phyloP scores from a whole-genome alignment of 257 asterid genomes.

The Fraxinus anomala region DNA sequence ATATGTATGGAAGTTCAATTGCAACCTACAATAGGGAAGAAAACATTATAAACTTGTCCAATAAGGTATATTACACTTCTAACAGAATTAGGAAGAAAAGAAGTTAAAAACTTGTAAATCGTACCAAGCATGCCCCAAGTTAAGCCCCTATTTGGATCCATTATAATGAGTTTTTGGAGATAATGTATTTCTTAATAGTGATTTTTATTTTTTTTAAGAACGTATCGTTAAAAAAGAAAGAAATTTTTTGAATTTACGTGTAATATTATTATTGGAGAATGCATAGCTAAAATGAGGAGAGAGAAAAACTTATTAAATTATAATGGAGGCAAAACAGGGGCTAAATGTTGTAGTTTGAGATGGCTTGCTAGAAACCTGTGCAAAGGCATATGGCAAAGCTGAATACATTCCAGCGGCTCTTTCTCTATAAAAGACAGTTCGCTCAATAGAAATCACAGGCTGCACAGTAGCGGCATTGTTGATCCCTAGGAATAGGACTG shows the following conservation, averaged over 20 bases:
- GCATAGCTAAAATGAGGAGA: too few relatives aligned
- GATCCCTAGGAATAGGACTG: conserved; percentile 45
- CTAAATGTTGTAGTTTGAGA: neutral
- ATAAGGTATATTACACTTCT: neutral
- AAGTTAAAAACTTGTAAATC: neutral
- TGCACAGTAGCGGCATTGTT: conserved; percentile 35
- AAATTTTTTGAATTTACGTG: too few relatives aligned
- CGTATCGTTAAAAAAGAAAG: too few relatives aligned
- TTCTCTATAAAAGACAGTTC: conserved; percentile 57
- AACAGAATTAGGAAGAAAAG: neutral
- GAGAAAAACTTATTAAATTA: too few relatives aligned
- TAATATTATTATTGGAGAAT: too few relatives aligned
- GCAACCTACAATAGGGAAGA: conserved; percentile 33
- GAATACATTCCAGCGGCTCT: conserved; percentile 68
- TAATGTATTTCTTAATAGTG: too few relatives aligned
- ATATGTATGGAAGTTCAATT: conserved; percentile 52
- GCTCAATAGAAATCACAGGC: conserved; percentile 49
- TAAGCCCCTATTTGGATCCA: too few relatives aligned
- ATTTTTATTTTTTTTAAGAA: too few relatives aligned
- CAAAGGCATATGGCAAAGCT: conserved; percentile 55
- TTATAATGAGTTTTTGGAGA: too few relatives aligned
- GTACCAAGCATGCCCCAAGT: neutral
- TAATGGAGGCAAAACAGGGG: too few relatives aligned
- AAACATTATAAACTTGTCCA: neutral
- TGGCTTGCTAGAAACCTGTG: conserved; percentile 39